Conservation (phyloP, 441 rosid species). For the Pelargonium fulgidum region DNA sequence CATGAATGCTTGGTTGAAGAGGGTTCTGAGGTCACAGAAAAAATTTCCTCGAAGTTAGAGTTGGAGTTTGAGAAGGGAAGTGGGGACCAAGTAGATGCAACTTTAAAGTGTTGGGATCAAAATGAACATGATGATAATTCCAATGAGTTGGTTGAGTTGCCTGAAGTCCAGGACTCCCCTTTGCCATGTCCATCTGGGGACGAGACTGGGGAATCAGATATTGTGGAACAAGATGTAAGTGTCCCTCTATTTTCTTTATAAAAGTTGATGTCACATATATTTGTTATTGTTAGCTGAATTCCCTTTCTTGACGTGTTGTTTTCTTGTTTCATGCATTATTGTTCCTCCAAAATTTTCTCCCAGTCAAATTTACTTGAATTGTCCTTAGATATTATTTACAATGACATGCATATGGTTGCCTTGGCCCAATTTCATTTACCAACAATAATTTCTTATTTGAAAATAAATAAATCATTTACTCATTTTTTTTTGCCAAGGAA, state of each 20-base stretch:
- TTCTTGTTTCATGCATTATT: constrained; percentile 2
- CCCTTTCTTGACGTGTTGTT: background rate
- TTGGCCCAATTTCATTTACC: too few species aligned
- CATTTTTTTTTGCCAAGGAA: too few species aligned
- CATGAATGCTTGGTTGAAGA: constrained; percentile 15
- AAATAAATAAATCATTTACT: too few species aligned
- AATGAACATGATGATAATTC: constrained; percentile 36
- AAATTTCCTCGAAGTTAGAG: constrained; percentile 30
- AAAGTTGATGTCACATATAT: background rate
- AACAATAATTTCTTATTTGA: too few species aligned
- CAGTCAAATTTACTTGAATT: background rate
- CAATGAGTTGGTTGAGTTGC: constrained; percentile 27
- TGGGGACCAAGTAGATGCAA: constrained; percentile 30
- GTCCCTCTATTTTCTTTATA: constrained; percentile 11
- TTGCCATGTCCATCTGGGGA: constrained; percentile 43
- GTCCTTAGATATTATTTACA: background rate
- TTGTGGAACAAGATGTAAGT: constrained; percentile 90
- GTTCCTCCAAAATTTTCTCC: background rate
- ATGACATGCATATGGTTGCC: constrained; percentile 6
- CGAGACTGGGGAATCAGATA: constrained; percentile 72
- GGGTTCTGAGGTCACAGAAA: constrained; percentile 25
- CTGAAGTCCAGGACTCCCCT: constrained; percentile 35
- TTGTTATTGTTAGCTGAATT: background rate
- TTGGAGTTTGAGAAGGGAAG: constrained; percentile 30
- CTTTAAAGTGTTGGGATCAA: constrained; percentile 31